Conservation (phyloP, 768 basidiomycete genomes). For the Leccinellum albellum region DNA sequence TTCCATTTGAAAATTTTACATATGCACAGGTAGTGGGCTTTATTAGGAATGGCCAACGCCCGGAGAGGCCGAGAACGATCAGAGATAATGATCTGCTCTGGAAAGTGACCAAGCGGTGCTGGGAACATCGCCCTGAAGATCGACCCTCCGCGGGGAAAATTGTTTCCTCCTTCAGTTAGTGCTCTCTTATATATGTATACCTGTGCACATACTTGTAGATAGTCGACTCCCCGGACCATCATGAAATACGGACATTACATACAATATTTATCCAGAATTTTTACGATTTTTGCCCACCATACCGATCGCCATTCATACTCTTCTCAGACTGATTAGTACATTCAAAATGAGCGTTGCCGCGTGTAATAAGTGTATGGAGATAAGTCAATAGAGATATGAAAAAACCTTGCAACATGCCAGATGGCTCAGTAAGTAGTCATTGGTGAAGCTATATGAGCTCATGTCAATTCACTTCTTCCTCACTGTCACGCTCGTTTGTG, state of each 20-base stretch:
- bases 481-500: no score
- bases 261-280: neutral
- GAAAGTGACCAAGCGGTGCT: constrained; percentile 6
- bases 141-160: constrained; percentile 13
- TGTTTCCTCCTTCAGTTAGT: neutral
- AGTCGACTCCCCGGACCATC: neutral
- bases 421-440: no score
- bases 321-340: neutral
- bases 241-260: neutral
- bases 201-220: neutral
- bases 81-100: constrained; percentile 11
- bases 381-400: no score
- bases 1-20: constrained; percentile 6
- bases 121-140: constrained; percentile 1
- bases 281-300: neutral
- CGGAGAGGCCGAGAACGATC: constrained; percentile 6
- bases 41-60: neutral
- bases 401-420: no score
- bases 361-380: no score
- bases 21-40: neutral
- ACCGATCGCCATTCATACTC: neutral
- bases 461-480: no score
- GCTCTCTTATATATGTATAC: neutral
- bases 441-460: no score
- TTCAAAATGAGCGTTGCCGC: neutral